These are phyloP conservation scores for Limonium bicolor DNA, from an alignment of 148 eudicot species.

Conservation along the genomic window DNA sequence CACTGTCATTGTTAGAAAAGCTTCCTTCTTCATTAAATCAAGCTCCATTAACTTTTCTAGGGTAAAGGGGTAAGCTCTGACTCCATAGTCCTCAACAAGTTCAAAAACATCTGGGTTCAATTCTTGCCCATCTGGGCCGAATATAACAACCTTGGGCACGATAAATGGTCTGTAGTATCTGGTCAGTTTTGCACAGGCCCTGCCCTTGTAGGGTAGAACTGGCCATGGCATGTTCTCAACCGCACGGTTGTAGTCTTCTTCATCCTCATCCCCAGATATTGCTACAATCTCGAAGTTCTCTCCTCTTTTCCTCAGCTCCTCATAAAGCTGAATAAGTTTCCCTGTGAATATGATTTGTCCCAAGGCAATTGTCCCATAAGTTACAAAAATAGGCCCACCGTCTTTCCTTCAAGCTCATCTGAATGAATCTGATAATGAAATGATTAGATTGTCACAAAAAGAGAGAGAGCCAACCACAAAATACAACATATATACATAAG, in stretches of 20 bases:
- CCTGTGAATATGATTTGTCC: constrained; percentile 17
- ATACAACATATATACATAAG: too few species aligned
- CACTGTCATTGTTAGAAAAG: constrained; percentile 26
- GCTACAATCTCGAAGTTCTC: constrained; percentile 23
- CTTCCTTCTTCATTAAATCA: constrained; percentile 18
- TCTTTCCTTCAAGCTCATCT: constrained; percentile 21
- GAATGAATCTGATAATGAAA: constrained; percentile 10
- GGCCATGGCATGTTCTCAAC: constrained; percentile 16
- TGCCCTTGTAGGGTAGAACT: constrained; percentile 24
- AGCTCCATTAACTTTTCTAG: constrained; percentile 21
- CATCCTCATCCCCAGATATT: constrained; percentile 18
- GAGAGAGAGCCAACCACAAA: too few species aligned
- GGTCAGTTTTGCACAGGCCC: constrained; percentile 16
- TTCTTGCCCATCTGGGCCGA: constrained; percentile 28
- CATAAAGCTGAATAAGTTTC: constrained; percentile 13
- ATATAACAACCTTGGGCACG: constrained; percentile 15
- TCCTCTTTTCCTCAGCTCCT: constrained; percentile 13
- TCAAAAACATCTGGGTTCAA: constrained; percentile 21
- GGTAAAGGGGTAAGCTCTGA: constrained; percentile 25
- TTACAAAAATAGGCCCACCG: constrained; percentile 31
- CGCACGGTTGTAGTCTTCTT: constrained; percentile 13
- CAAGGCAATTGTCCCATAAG: constrained; percentile 6
- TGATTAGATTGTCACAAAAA: neutral
- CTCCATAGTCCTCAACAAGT: constrained; percentile 18
- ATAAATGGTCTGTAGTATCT: constrained; percentile 14